These are phyloP conservation scores for Hypoxylon fragiforme DNA, from an alignment of 495 filamentous ascomycete genomes.

Conservation along the genomic window DNA sequence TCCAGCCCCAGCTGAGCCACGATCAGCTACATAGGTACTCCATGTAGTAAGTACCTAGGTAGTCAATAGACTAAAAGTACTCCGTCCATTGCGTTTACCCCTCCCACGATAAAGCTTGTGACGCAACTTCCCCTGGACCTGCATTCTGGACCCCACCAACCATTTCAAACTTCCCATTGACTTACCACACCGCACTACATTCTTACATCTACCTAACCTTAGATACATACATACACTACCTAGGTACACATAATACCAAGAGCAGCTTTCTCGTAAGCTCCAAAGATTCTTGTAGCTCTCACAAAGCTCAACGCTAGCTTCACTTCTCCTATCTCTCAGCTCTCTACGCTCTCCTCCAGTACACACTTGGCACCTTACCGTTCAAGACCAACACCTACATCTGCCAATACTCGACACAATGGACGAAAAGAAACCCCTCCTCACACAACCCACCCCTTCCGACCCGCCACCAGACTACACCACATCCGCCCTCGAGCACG, in stretches of 20 bases:
- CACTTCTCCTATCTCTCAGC: not conserved
- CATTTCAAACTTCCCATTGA: not conserved
- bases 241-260: not conserved
- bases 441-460: constrained; percentile 35
- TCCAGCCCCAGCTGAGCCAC: constrained; percentile 28
- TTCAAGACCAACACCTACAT: not conserved
- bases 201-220: too few relatives aligned
- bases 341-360: not conserved
- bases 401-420: constrained; percentile 14
- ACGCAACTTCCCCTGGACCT: constrained; percentile 24
- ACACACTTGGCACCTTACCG: too few relatives aligned
- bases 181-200: not conserved
- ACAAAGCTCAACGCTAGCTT: not conserved
- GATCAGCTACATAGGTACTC: too few relatives aligned
- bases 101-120: constrained; percentile 10
- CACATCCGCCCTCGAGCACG: constrained; percentile 44
- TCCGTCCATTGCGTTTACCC: too few relatives aligned
- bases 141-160: constrained; percentile 16
- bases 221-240: not conserved
- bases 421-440: constrained; percentile 31
- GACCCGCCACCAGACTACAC: constrained; percentile 51
- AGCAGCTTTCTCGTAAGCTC: too few relatives aligned
- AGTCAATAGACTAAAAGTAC: too few relatives aligned
- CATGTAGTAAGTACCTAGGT: too few relatives aligned
- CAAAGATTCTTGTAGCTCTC: too few relatives aligned